phyloP scores from a whole-genome alignment of 805 yeast genomes.

The Lipomyces chichibuensis region DNA sequence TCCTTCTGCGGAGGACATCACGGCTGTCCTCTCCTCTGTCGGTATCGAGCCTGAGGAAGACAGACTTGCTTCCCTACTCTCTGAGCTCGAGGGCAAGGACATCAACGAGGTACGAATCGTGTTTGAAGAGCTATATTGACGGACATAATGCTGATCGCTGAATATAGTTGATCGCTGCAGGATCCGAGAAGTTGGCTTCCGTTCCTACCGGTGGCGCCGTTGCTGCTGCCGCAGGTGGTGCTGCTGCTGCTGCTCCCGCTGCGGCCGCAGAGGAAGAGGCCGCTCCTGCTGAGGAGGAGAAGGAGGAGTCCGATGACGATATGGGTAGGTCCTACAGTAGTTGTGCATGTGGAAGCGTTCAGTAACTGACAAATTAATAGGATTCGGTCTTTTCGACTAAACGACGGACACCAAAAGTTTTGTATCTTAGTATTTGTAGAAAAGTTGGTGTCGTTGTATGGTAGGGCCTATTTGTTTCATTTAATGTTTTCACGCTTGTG shows the following conservation, averaged over 20 bases:
- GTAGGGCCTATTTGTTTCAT: conserved; percentile 9
- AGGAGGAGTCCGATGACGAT: conserved; percentile 71
- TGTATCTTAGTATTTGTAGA: conserved; percentile 5
- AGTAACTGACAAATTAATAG: conserved; percentile 39
- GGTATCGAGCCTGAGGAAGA: conserved; percentile 94
- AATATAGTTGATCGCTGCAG: conserved; percentile 75
- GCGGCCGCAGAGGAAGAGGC: conserved; percentile 74
- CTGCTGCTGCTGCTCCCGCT: conserved; percentile 70
- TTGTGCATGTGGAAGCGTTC: not conserved
- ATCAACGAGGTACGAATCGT: conserved; percentile 57
- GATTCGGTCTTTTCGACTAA: conserved; percentile 97
- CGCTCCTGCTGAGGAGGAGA: conserved; percentile 65
- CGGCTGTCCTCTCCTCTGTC: conserved; percentile 86
- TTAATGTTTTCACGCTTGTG: conserved; percentile 5
- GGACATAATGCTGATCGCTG: not conserved
- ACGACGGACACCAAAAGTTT: conserved; percentile 27
- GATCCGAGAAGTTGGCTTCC: conserved; percentile 94
- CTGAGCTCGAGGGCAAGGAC: conserved; percentile 92
- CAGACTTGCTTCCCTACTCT: conserved; percentile 75
- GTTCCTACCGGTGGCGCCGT: conserved; percentile 99
- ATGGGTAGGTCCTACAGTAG: conserved; percentile 59
- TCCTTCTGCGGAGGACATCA: conserved; percentile 92
- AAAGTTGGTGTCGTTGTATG: not conserved
- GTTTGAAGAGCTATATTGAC: not conserved
- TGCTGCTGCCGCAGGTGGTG: conserved; percentile 73